Conservation (phyloP, 306 rosid species). For the Lupinus albus region DNA sequence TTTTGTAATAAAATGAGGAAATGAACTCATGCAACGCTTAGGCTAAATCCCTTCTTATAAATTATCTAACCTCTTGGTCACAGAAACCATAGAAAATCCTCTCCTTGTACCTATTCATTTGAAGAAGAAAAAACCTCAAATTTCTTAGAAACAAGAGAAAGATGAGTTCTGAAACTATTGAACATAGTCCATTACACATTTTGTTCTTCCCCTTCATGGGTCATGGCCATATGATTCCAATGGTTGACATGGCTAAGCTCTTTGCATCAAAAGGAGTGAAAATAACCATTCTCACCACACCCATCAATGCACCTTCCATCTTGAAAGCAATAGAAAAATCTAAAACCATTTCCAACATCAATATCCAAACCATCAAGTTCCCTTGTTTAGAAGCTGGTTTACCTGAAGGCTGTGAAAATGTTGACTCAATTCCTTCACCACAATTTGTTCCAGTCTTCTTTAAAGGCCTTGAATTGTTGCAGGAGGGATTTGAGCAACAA, state of each 20-base stretch:
- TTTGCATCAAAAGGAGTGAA: slow-evolving; percentile 40
- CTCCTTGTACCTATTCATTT: too few relatives aligned
- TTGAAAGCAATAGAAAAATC: slow-evolving; percentile 36
- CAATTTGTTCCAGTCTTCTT: neutral
- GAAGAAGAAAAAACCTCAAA: too few relatives aligned
- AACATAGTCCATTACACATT: slow-evolving; percentile 19
- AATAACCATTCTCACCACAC: slow-evolving; percentile 56
- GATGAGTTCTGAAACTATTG: neutral
- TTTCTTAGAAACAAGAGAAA: neutral
- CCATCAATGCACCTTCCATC: slow-evolving; percentile 37
- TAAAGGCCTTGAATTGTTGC: slow-evolving; percentile 34
- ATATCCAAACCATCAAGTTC: slow-evolving; percentile 32
- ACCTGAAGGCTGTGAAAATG: slow-evolving; percentile 48
- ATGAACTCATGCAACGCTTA: too few relatives aligned
- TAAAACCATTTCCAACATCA: neutral
- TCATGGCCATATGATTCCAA: slow-evolving; percentile 43
- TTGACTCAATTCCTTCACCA: neutral
- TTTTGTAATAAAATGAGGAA: too few relatives aligned
- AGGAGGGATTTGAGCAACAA: slow-evolving; percentile 39
- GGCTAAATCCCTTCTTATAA: neutral
- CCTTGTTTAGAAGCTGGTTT: slow-evolving; percentile 39
- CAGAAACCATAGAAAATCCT: neutral
- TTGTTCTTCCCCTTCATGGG: slow-evolving; percentile 55
- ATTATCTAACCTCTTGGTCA: neutral
- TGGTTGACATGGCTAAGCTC: slow-evolving; percentile 44